Percentiles rank a stretch among this genome's conserved stretches.
These are phyloP conservation scores for Colletotrichum sp. DNA, from an alignment of 2,329 filamentous ascomycete species.

Conservation along the genomic window DNA sequence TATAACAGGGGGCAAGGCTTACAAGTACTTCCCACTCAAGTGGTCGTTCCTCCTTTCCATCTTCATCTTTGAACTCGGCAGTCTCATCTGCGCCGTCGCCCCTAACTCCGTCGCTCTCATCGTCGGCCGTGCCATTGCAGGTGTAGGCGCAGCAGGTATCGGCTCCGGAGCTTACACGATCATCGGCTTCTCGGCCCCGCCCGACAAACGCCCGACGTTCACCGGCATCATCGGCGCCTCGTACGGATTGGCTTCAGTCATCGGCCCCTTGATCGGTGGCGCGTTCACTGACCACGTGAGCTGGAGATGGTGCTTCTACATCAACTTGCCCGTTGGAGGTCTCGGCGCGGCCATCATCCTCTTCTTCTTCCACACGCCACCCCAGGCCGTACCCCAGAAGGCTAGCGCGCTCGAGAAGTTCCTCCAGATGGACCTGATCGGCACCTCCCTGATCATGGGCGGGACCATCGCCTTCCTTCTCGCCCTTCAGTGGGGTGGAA, in stretches of 20 bases:
- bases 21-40: conserved; percentile 58
- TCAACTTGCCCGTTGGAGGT: conserved; percentile 41
- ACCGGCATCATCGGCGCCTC: conserved; percentile 43
- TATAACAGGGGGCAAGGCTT: conserved; percentile 47
- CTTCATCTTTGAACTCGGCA: conserved; percentile 59
- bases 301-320: conserved; percentile 47
- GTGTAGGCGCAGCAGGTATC: conserved; percentile 53
- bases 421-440: conserved; percentile 53
- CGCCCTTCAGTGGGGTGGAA: conserved; percentile 54
- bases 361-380: conserved; percentile 48
- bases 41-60: conserved; percentile 53
- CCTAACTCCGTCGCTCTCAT: conserved; percentile 54
- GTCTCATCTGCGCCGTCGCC: conserved; percentile 54
- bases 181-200: conserved; percentile 47
- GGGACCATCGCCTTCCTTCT: conserved; percentile 48
- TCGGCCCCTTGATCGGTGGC: conserved; percentile 41
- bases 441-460: conserved; percentile 49
- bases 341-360: conserved; percentile 39
- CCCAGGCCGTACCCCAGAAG: conserved; percentile 38
- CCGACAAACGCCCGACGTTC: conserved; percentile 38
- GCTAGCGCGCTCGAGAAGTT: conserved; percentile 48
- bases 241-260: conserved; percentile 39
- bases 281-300: conserved; percentile 40
- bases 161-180: conserved; percentile 53
- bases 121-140: conserved; percentile 55